Conservation (phyloP, 805 yeast genomes). For the Lipomyces kockii region DNA sequence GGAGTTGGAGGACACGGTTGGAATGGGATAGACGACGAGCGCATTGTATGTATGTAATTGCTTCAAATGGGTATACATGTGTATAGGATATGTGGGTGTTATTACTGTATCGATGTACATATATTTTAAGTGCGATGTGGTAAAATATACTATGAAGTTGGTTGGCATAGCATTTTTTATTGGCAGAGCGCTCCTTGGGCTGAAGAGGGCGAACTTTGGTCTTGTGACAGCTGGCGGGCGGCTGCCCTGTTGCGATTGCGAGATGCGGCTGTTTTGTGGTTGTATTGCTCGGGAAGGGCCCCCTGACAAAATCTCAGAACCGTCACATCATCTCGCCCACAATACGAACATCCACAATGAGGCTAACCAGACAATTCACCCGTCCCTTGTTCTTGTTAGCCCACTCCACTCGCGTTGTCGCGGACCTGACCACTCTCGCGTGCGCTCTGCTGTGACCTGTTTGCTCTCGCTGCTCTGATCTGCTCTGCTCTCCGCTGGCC, state of each 20-base stretch:
- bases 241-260: too few species aligned
- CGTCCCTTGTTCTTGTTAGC: neutral
- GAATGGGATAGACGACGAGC: neutral
- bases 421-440: neutral
- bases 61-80: neutral
- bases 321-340: neutral
- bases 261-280: too few species aligned
- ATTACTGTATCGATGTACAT: neutral
- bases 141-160: too few species aligned
- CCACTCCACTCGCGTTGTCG: neutral
- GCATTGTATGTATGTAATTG: neutral
- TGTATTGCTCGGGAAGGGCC: neutral
- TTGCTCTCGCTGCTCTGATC: neutral
- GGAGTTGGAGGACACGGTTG: constrained; percentile 7
- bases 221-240: too few species aligned
- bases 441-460: neutral
- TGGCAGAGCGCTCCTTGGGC: too few species aligned
- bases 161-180: too few species aligned
- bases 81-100: neutral
- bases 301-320: neutral
- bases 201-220: too few species aligned
- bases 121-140: neutral
- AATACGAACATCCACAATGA: neutral
- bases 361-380: neutral
- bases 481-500: constrained; percentile 1